Conservation (phyloP, 2,329 filamentous ascomycete species). For the Pseudogymnoascus sp. region DNA sequence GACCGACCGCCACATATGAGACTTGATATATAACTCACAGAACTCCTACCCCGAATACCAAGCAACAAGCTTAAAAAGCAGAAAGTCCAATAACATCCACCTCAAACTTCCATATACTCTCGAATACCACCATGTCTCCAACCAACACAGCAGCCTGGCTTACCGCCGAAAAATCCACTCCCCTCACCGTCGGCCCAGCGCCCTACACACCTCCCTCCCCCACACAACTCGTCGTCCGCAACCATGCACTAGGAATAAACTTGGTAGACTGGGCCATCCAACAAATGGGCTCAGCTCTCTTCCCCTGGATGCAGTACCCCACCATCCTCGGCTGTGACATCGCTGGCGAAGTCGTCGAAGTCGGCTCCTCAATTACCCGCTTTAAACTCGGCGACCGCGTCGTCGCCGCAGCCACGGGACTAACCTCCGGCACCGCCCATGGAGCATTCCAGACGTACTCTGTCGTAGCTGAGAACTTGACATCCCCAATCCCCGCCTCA, state of each 20-base stretch:
- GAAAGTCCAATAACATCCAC: neutral
- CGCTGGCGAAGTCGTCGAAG: conserved; percentile 13
- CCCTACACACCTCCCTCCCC: conserved; percentile 30
- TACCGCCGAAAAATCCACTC: conserved; percentile 24
- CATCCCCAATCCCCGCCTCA: conserved; percentile 24
- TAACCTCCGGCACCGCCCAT: conserved; percentile 28
- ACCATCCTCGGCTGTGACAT: conserved; percentile 17
- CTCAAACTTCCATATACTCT: neutral
- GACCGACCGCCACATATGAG: neutral
- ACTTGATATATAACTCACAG: neutral
- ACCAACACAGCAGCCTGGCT: conserved; percentile 22
- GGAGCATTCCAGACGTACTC: conserved; percentile 29
- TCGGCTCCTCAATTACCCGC: conserved; percentile 13
- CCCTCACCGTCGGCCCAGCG: conserved; percentile 30
- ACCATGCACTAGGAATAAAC: conserved; percentile 34
- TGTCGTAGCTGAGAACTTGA: conserved; percentile 20
- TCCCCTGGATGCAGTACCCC: conserved; percentile 25
- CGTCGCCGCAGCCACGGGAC: conserved; percentile 27
- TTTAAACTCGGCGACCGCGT: conserved; percentile 21
- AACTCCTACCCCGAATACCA: neutral
- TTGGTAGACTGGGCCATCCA: conserved; percentile 30
- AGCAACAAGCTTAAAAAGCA: neutral
- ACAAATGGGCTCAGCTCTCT: conserved; percentile 34
- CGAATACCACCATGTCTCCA: neutral
- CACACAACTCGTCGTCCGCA: conserved; percentile 34